Conservation (phyloP, 75 land plant genomes). For the Picea glauca region DNA sequence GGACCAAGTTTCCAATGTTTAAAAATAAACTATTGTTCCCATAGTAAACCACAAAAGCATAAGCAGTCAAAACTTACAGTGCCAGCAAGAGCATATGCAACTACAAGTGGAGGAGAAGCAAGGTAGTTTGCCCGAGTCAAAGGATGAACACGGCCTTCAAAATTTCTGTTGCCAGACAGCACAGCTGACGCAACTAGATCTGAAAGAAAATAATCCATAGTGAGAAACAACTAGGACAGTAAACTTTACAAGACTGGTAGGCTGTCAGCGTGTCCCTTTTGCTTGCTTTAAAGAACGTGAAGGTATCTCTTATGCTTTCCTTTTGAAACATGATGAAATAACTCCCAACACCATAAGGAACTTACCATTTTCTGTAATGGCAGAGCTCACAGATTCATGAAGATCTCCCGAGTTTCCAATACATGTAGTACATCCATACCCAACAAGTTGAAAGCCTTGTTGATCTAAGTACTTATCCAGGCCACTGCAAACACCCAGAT, state of each 20-base stretch:
- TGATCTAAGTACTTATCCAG: slow-evolving; percentile 67
- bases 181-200: slow-evolving; percentile 93
- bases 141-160: slow-evolving; percentile 96
- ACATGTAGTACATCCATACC: slow-evolving; percentile 96
- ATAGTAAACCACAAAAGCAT: neutral
- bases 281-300: too few relatives aligned
- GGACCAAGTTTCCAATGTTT: neutral
- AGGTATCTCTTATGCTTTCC: too few relatives aligned
- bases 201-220: slow-evolving; percentile 18
- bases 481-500: slow-evolving; percentile 50
- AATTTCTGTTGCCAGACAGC: slow-evolving; percentile 89
- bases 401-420: slow-evolving; percentile 98
- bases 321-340: too few relatives aligned
- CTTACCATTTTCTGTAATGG: slow-evolving; percentile 84
- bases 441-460: slow-evolving; percentile 90
- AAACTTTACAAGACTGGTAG: neutral
- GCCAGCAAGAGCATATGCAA: slow-evolving; percentile 95
- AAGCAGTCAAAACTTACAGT: slow-evolving; percentile 48
- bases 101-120: slow-evolving; percentile 96
- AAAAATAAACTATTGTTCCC: neutral
- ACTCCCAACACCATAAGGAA: too few relatives aligned
- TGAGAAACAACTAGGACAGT: neutral
- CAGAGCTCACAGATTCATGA: slow-evolving; percentile 77
- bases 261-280: too few relatives aligned
- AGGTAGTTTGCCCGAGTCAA: slow-evolving; percentile 90